Conservation (phyloP, 768 basidiomycete species). For the Boletus insuetus region DNA sequence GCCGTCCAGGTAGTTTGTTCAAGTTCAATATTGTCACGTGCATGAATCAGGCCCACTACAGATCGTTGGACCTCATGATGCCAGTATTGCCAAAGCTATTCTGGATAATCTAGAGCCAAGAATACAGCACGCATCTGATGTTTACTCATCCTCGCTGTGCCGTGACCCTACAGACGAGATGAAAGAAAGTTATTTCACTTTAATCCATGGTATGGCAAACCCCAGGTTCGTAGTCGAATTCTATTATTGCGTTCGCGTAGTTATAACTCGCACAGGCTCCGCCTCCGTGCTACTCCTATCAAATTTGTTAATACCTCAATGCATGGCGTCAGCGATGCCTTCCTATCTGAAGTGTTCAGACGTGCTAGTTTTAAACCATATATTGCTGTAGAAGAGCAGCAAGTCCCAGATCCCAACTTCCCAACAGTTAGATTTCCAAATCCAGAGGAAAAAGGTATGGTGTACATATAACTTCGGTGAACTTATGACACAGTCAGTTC, state of each 20-base stretch:
- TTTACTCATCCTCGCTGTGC: slow-evolving; percentile 44
- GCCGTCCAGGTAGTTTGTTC: slow-evolving; percentile 61
- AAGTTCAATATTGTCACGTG: neutral
- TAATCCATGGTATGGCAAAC: slow-evolving; percentile 25
- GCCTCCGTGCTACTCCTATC: slow-evolving; percentile 23
- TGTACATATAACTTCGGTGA: neutral
- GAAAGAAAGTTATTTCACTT: slow-evolving; percentile 54
- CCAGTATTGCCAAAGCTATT: slow-evolving; percentile 70
- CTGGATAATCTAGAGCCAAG: slow-evolving; percentile 54
- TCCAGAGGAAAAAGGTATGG: slow-evolving; percentile 82
- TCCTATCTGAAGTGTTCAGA: slow-evolving; percentile 55
- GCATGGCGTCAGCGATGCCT: slow-evolving; percentile 82
- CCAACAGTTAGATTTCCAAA: slow-evolving; percentile 85
- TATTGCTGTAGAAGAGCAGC: slow-evolving; percentile 63
- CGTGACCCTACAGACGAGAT: slow-evolving; percentile 59
- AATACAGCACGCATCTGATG: slow-evolving; percentile 37
- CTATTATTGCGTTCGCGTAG: neutral
- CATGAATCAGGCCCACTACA: slow-evolving; percentile 28
- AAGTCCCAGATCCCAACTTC: slow-evolving; percentile 78
- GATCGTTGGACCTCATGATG: slow-evolving; percentile 85
- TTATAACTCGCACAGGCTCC: slow-evolving; percentile 10
- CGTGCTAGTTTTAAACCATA: slow-evolving; percentile 57
- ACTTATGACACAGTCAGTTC: neutral
- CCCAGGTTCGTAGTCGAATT: slow-evolving; percentile 13
- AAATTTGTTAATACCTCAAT: slow-evolving; percentile 86